These are phyloP conservation scores for Podospora bellae-mahoneyi DNA, from an alignment of 495 filamentous ascomycete genomes.

Conservation along the genomic window DNA sequence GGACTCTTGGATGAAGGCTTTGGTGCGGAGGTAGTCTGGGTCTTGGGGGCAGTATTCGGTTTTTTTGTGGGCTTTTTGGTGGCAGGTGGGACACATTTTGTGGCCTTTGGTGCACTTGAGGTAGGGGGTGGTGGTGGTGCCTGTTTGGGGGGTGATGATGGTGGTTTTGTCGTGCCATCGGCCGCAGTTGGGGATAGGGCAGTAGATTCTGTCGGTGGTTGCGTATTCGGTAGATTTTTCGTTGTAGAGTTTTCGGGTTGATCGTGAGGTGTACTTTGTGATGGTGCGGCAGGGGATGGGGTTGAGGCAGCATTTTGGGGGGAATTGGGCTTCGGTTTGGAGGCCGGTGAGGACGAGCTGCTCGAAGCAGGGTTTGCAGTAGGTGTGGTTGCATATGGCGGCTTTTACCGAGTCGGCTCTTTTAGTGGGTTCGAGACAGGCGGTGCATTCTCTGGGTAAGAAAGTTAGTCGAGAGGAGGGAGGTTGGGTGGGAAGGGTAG, in stretches of 20 bases:
- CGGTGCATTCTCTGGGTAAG: slow-evolving; percentile 31
- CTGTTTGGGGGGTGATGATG: slow-evolving; percentile 8
- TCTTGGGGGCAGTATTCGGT: slow-evolving; percentile 36
- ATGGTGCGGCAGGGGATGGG: slow-evolving; percentile 35
- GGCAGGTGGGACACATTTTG: slow-evolving; percentile 38
- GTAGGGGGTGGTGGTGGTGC: slow-evolving; percentile 17
- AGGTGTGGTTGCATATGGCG: slow-evolving; percentile 37
- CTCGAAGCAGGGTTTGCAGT: slow-evolving; percentile 42
- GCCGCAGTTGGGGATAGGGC: slow-evolving; percentile 32
- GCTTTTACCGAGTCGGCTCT: not conserved
- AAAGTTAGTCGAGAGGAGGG: not conserved
- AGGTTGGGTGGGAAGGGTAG: not conserved
- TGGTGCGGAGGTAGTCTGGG: slow-evolving; percentile 18
- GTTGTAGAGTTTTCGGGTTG: slow-evolving; percentile 27
- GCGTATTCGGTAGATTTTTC: slow-evolving; percentile 35
- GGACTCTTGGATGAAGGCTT: slow-evolving; percentile 39
- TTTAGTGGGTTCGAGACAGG: slow-evolving; percentile 33
- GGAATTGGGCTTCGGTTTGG: slow-evolving; percentile 43
- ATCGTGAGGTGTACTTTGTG: slow-evolving; percentile 22
- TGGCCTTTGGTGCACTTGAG: slow-evolving; percentile 34
- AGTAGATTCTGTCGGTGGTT: slow-evolving; percentile 39
- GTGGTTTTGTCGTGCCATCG: slow-evolving; percentile 22
- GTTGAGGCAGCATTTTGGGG: slow-evolving; percentile 46
- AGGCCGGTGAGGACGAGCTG: slow-evolving; percentile 37
- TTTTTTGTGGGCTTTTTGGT: slow-evolving; percentile 26